phyloP scores from a whole-genome alignment of 495 filamentous ascomycete genomes.

The Penicillium tannophilum region DNA sequence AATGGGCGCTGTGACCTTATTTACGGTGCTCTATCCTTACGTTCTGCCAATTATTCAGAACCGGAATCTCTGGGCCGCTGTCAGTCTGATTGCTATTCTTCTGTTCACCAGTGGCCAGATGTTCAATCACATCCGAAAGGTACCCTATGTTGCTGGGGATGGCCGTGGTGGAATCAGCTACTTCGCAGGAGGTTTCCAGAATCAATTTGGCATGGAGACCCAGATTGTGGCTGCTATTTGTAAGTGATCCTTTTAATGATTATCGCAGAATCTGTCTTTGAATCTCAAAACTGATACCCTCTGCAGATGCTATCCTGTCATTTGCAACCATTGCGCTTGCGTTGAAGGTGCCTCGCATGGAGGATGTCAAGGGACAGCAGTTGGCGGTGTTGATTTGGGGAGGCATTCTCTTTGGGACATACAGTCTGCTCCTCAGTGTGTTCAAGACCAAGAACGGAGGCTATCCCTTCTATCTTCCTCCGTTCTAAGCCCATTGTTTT shows the following conservation, averaged over 20 bases:
- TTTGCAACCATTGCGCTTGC: conserved; percentile 89
- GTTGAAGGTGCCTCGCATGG: conserved; percentile 86
- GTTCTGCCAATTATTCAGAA: conserved; percentile 85
- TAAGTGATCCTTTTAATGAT: conserved; percentile 56
- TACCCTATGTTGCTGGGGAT: conserved; percentile 91
- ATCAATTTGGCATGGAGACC: conserved; percentile 93
- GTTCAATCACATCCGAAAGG: conserved; percentile 98
- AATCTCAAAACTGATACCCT: not conserved
- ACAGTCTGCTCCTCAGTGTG: conserved; percentile 91
- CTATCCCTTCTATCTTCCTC: conserved; percentile 92
- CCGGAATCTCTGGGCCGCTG: conserved; percentile 89
- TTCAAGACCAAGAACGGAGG: conserved; percentile 94
- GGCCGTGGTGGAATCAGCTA: conserved; percentile 85
- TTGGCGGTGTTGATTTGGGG: conserved; percentile 83
- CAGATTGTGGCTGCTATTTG: conserved; percentile 95
- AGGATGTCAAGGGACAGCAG: conserved; percentile 75
- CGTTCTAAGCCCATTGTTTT: conserved; percentile 58
- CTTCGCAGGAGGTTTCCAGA: conserved; percentile 92
- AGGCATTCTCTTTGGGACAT: conserved; percentile 74
- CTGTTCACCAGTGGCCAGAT: conserved; percentile 97
- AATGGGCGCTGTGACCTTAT: conserved; percentile 65
- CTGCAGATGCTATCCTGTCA: conserved; percentile 83
- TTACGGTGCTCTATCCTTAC: conserved; percentile 79
- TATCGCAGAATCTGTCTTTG: conserved; percentile 7
- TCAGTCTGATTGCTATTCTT: conserved; percentile 86